Conservation (phyloP, 2,329 filamentous ascomycete species). For the Trichoderma breve region DNA sequence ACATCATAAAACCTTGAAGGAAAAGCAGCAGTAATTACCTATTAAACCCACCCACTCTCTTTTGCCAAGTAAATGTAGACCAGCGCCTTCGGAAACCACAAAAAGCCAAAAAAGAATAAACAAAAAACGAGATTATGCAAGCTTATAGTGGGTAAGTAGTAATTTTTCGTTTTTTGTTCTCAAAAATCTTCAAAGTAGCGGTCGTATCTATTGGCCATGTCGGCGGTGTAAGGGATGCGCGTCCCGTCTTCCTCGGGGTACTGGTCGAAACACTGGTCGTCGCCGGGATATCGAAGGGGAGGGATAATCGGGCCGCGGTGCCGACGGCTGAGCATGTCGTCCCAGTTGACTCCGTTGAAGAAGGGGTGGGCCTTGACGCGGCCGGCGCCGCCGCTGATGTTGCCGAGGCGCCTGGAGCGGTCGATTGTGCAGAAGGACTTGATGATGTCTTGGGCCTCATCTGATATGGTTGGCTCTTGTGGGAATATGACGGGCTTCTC, state of each 20-base stretch:
- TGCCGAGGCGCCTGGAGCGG: constrained; percentile 73
- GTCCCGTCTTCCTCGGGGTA: constrained; percentile 74
- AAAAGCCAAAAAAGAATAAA: neutral
- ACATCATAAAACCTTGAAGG: neutral
- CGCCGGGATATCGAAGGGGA: constrained; percentile 68
- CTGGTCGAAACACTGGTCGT: constrained; percentile 77
- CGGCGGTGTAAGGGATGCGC: constrained; percentile 65
- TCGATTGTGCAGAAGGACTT: constrained; percentile 74
- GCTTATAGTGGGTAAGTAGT: neutral
- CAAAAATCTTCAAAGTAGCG: constrained; percentile 70
- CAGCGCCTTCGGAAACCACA: neutral
- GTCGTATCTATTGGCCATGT: constrained; percentile 68
- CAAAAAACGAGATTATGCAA: neutral
- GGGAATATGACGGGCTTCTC: constrained; percentile 76
- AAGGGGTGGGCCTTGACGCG: constrained; percentile 74
- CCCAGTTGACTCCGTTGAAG: constrained; percentile 72
- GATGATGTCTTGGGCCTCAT: constrained; percentile 72
- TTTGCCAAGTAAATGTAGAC: neutral
- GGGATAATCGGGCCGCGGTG: constrained; percentile 70
- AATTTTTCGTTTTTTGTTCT: constrained; percentile 21
- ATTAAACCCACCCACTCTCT: neutral
- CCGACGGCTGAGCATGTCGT: constrained; percentile 64
- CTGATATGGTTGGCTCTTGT: constrained; percentile 60
- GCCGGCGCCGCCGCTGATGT: constrained; percentile 70
- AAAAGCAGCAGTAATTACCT: neutral